phyloP scores from a whole-genome alignment of 1,139 yeast species.

The Hyphopichia pseudoburtonii region DNA sequence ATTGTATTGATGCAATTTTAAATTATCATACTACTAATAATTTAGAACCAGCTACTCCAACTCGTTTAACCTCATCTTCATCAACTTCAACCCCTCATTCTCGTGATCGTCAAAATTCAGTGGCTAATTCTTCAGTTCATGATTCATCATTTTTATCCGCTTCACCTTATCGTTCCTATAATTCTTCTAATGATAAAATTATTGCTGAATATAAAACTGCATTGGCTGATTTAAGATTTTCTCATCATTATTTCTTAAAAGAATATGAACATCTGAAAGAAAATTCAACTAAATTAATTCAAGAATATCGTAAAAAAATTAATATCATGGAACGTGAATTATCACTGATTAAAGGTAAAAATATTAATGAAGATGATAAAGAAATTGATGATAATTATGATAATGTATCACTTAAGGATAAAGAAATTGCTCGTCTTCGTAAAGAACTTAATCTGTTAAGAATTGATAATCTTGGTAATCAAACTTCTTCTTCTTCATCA shows the following conservation, averaged over 20 bases:
- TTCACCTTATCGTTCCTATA: conserved; percentile 19
- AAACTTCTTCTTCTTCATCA: conserved; percentile 11
- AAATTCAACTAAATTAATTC: conserved; percentile 46
- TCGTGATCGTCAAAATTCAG: conserved; percentile 5
- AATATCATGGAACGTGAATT: conserved; percentile 46
- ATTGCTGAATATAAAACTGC: conserved; percentile 53
- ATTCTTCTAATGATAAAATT: conserved; percentile 21
- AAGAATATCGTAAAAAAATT: conserved; percentile 48
- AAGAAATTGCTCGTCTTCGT: conserved; percentile 46
- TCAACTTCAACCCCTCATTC: conserved; percentile 7
- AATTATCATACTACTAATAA: conserved; percentile 9
- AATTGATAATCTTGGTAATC: conserved; percentile 47
- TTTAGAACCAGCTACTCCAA: conserved; percentile 7
- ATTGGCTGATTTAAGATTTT: conserved; percentile 58
- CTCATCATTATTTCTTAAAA: conserved; percentile 60
- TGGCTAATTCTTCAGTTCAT: conserved; percentile 16
- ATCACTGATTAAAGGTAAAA: conserved; percentile 19
- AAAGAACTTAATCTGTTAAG: conserved; percentile 49
- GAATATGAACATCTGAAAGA: conserved; percentile 60
- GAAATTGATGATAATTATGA: conserved; percentile 7
- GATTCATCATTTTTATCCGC: conserved; percentile 28
- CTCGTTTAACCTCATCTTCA: conserved; percentile 4
- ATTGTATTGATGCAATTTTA: conserved; percentile 50
- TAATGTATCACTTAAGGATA: conserved; percentile 36
- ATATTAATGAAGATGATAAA: conserved; percentile 6